A percentile compares a stretch with the other conserved stretches of the same genome.
Conservation (phyloP, 2,329 filamentous ascomycete species). For the Parafenestella ontariensis region DNA sequence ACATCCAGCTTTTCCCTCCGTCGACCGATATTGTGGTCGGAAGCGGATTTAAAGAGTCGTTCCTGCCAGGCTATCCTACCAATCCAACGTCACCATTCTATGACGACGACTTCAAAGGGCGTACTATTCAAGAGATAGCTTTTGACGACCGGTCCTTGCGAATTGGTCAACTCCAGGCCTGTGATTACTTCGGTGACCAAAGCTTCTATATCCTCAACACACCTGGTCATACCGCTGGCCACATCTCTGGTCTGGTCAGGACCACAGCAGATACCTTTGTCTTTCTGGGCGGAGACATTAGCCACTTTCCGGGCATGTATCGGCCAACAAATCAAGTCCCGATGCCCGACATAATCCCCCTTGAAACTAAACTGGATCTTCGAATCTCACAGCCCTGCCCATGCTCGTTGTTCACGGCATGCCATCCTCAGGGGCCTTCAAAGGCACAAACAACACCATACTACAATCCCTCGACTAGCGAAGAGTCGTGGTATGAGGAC, state of each 20-base stretch:
- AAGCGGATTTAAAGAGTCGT: conserved; percentile 56
- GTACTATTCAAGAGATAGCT: conserved; percentile 7
- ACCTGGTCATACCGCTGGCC: conserved; percentile 59
- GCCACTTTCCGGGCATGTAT: not conserved
- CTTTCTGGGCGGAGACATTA: not conserved
- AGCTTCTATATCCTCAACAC: conserved; percentile 62
- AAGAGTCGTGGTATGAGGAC: not conserved
- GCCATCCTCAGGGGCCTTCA: not conserved
- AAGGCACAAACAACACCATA: not conserved
- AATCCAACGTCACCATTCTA: conserved; percentile 18
- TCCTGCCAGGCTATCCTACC: conserved; percentile 57
- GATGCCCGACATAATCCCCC: not conserved
- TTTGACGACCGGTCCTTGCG: conserved; percentile 3
- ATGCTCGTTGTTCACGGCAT: not conserved
- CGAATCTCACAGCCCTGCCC: not conserved
- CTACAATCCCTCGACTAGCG: not conserved
- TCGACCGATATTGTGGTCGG: conserved; percentile 60
- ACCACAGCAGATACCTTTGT: not conserved
- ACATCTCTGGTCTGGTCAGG: conserved; percentile 58
- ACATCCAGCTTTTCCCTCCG: conserved; percentile 54
- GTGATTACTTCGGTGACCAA: conserved; percentile 63
- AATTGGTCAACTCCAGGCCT: conserved; percentile 54
- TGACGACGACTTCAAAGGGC: conserved; percentile 13
- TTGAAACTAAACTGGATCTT: not conserved
- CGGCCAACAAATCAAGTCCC: not conserved